Conservation (phyloP, 495 filamentous ascomycete species). For the Cercophora samala region DNA sequence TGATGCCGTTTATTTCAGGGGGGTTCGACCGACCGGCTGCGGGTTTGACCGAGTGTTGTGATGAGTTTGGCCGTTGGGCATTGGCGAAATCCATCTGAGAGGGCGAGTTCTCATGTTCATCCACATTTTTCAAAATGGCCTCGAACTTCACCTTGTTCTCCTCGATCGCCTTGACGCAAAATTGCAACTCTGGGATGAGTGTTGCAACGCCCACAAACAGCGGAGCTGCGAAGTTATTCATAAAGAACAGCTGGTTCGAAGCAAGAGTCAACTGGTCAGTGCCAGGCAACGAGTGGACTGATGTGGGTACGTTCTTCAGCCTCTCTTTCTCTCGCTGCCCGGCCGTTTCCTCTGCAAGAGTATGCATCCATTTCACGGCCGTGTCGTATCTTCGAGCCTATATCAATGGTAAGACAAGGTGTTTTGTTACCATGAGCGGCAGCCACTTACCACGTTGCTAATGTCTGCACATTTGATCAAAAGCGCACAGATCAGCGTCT, state of each 20-base stretch:
- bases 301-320: conserved; percentile 79
- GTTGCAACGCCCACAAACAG: conserved; percentile 83
- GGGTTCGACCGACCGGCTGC: conserved; percentile 19
- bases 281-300: conserved; percentile 80
- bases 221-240: conserved; percentile 90
- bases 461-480: conserved; percentile 98
- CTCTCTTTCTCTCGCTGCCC: conserved; percentile 89
- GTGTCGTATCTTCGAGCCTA: conserved; percentile 79
- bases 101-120: background rate
- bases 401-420: conserved; percentile 28
- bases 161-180: conserved; percentile 75
- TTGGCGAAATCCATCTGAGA: background rate
- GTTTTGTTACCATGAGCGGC: conserved; percentile 7
- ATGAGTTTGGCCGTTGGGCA: background rate
- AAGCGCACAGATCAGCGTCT: conserved; percentile 71
- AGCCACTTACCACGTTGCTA: conserved; percentile 79
- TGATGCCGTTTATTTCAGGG: conserved; percentile 40
- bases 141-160: conserved; percentile 53
- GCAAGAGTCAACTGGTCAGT: conserved; percentile 80
- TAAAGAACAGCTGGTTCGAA: conserved; percentile 87
- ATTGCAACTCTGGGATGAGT: conserved; percentile 76
- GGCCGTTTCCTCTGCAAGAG: conserved; percentile 89
- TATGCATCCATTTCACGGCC: conserved; percentile 82
- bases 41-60: conserved; percentile 32
- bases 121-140: background rate